Base-by-base conservation (phyloP, 2,329 filamentous ascomycete genomes). In the Lachnellula hyalina region DNA sequence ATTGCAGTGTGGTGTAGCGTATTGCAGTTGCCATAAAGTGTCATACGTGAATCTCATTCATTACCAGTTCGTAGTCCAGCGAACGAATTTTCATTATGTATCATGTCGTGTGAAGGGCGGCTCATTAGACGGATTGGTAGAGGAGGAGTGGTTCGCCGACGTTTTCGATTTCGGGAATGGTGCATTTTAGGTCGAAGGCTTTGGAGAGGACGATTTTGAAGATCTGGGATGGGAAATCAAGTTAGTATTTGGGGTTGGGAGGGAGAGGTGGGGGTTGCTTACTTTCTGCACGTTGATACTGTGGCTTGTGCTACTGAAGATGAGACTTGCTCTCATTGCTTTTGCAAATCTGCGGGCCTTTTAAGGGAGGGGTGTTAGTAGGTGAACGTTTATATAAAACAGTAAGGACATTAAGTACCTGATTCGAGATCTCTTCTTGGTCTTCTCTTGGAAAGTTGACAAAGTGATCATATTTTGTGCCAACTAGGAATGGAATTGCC, bases 241-340 rank as follows among this genome's bases (percentile, higher is more conserved):
- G 50, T 54, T 34, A 38, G 42, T 48, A 36, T 28, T 35, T 32
- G 23, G 25, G 21, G 42, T 25, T 42, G 21, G 19, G 5, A n/a
- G 42, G 34, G 35, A 40, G 47, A 28, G 47, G 8, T 36, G 19
- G 35, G 9, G 34, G 15, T 9, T 8, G 17, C 72, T 47, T 70
- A 96, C 93, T 87, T 97, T 99, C 75, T 99, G 94, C 60, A 99
- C 94, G 67, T 99, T 99, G 79, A 99, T 99, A 73, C 92, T 96
- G 75, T 99, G 94, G 71, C 92, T 96, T 52, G 94, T 99, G 74
- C 93, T 97, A 75, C 91, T 96, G 74, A 99, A 99, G 68, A 99
- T 97, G 67, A 99, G 80, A 67, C 90, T 91, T 57, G 94, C 94
- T 66, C 95, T 90, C 94, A 99, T 99, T 11, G 94, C 94, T 72